Percentiles rank a stretch among this genome's conserved stretches.
Conservation (phyloP, 2,329 filamentous ascomycete species). For the Fusarium nisikadoi region DNA sequence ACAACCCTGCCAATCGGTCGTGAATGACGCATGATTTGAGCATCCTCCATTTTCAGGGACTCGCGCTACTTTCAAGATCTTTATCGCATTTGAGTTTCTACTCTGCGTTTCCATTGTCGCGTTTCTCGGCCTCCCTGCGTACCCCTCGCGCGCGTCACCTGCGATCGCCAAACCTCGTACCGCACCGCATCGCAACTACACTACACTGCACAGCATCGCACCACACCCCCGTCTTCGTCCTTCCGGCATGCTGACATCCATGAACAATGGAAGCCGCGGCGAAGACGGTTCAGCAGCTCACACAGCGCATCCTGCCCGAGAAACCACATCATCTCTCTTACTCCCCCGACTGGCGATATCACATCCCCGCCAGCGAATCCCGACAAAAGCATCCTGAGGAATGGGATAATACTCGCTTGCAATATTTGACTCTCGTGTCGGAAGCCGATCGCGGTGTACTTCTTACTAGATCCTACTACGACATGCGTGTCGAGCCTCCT, state of each 20-base stretch:
- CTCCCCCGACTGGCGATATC: slow-evolving; percentile 60
- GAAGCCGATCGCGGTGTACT: slow-evolving; percentile 68
- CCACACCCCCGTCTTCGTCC: slow-evolving; percentile 42
- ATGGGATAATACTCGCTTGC: slow-evolving; percentile 61
- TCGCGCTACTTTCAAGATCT: neutral
- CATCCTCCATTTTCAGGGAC: slow-evolving; percentile 1
- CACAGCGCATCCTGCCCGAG: slow-evolving; percentile 62
- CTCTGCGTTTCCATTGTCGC: slow-evolving; percentile 24
- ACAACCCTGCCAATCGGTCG: slow-evolving; percentile 23
- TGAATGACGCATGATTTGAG: slow-evolving; percentile 6
- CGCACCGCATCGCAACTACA: slow-evolving; percentile 7
- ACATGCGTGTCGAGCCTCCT: slow-evolving; percentile 64
- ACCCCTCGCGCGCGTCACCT: slow-evolving; percentile 38
- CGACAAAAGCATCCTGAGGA: slow-evolving; percentile 55
- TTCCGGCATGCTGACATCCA: slow-evolving; percentile 52
- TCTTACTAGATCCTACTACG: slow-evolving; percentile 66
- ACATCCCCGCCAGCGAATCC: slow-evolving; percentile 53
- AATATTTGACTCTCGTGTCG: slow-evolving; percentile 68
- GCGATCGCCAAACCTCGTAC: slow-evolving; percentile 35
- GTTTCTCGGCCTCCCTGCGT: slow-evolving; percentile 37
- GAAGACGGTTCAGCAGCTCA: slow-evolving; percentile 65
- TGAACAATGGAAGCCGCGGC: slow-evolving; percentile 69
- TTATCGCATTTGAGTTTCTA: neutral
- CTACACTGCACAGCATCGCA: slow-evolving; percentile 23
- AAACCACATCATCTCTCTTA: slow-evolving; percentile 65